phyloP scores from a whole-genome alignment of 345 rosid genomes.

The Noccaea bulbosa region DNA sequence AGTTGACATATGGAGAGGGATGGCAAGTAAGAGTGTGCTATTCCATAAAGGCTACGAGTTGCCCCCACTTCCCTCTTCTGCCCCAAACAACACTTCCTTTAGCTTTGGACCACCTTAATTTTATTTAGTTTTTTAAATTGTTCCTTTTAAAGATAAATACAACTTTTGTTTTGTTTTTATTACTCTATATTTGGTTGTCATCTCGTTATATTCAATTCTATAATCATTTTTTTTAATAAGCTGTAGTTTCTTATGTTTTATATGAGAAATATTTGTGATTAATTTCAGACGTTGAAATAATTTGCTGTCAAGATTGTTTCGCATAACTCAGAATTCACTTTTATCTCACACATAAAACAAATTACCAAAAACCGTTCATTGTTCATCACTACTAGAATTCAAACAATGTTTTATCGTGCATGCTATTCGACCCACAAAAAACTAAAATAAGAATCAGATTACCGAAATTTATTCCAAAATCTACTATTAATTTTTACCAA shows the following conservation, averaged over 20 bases:
- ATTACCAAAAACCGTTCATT: too few species aligned
- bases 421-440: background rate
- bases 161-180: background rate
- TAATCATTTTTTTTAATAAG: background rate
- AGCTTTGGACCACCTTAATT: conserved; percentile 29
- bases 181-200: conserved; percentile 15
- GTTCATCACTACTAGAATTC: too few species aligned
- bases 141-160: background rate
- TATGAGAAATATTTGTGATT: background rate
- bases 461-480: background rate
- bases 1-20: conserved; percentile 34
- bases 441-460: background rate
- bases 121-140: background rate
- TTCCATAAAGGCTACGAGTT: conserved; percentile 31
- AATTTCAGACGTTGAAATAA: background rate
- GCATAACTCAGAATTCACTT: background rate
- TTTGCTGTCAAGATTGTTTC: too few species aligned
- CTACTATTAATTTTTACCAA: background rate
- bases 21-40: conserved; percentile 33
- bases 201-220: background rate
- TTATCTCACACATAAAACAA: too few species aligned
- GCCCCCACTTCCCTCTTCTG: conserved; percentile 32
- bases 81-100: conserved; percentile 19
- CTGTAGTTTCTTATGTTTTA: background rate
- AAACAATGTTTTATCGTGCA: too few species aligned